Conservation (phyloP, 495 filamentous ascomycete species). For the Trypethelium eluteriae region DNA sequence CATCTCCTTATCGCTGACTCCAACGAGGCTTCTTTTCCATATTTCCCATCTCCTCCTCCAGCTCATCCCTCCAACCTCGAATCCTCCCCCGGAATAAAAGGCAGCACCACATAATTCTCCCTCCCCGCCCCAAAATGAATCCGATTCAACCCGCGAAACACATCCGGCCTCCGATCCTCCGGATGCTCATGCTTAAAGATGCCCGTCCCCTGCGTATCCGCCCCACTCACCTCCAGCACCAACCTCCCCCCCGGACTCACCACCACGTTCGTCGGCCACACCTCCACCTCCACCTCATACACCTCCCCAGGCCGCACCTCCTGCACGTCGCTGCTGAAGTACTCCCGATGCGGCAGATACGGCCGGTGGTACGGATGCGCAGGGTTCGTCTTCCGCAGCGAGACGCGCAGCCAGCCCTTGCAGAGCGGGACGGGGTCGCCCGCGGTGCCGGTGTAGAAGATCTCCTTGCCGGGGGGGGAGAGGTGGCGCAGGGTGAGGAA, state of each 20-base stretch:
- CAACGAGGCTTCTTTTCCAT: background rate
- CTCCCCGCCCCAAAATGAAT: slow-evolving; percentile 17
- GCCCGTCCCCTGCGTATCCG: slow-evolving; percentile 55
- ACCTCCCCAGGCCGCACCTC: slow-evolving; percentile 49
- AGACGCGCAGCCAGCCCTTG: slow-evolving; percentile 53
- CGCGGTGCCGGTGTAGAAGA: slow-evolving; percentile 56
- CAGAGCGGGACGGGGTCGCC: slow-evolving; percentile 45
- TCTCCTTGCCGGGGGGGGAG: slow-evolving; percentile 46
- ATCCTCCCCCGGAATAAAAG: slow-evolving; percentile 18
- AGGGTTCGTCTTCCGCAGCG: slow-evolving; percentile 46
- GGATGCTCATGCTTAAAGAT: slow-evolving; percentile 50
- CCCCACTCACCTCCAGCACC: slow-evolving; percentile 50
- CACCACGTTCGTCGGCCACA: slow-evolving; percentile 64
- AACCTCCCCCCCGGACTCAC: slow-evolving; percentile 47
- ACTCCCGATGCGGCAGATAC: slow-evolving; percentile 55
- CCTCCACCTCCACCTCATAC: slow-evolving; percentile 57
- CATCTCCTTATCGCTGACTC: background rate
- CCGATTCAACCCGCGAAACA: slow-evolving; percentile 19
- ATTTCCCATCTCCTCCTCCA: background rate
- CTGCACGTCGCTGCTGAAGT: slow-evolving; percentile 49
- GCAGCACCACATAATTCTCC: slow-evolving; percentile 21
- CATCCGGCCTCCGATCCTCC: slow-evolving; percentile 36
- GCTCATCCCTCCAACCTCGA: background rate
- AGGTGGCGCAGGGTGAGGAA: slow-evolving; percentile 55
- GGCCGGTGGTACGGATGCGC: slow-evolving; percentile 43